A percentile compares a stretch with the other conserved stretches of the same genome.
Conservation (phyloP, 1,139 yeast genomes). For the Candida freyschussii region DNA sequence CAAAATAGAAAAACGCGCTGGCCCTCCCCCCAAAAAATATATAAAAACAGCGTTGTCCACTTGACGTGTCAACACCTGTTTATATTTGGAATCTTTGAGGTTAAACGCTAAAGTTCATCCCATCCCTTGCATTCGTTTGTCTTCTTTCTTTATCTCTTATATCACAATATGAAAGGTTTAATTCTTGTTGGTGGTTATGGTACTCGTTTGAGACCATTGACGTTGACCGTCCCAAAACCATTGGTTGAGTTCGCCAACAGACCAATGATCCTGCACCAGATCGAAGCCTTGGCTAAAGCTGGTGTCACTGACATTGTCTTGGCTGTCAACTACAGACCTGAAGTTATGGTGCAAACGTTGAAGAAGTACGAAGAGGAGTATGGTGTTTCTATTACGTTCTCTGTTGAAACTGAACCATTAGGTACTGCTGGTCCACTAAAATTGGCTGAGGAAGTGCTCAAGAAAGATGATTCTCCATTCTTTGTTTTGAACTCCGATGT, state of each 20-base stretch:
- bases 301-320: constrained; percentile 98
- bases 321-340: constrained; percentile 99
- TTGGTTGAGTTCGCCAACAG: constrained; percentile 98
- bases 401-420: constrained; percentile 98
- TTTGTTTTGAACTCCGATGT: constrained; percentile 98
- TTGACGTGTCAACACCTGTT: background rate
- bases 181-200: constrained; percentile 99
- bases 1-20: constrained; percentile 1
- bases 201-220: constrained; percentile 98
- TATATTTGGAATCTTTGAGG: constrained; percentile 4
- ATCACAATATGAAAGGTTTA: constrained; percentile 78
- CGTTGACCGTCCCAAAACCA: constrained; percentile 96
- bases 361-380: constrained; percentile 91
- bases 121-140: constrained; percentile 7
- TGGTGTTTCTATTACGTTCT: constrained; percentile 93
- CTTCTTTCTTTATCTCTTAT: constrained; percentile 1
- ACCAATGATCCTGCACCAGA: constrained; percentile 96
- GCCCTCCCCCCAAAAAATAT: constrained; percentile 1
- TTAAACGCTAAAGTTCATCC: background rate
- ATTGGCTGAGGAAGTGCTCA: constrained; percentile 90
- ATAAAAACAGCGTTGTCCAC: constrained; percentile 2
- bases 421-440: constrained; percentile 99
- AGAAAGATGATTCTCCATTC: constrained; percentile 94
- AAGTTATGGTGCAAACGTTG: constrained; percentile 95
- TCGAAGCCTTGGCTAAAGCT: constrained; percentile 95